Percentiles rank a stretch among this genome's conserved stretches.
Conservation (phyloP, 768 basidiomycete genomes). For the Flagelloscypha sp. region DNA sequence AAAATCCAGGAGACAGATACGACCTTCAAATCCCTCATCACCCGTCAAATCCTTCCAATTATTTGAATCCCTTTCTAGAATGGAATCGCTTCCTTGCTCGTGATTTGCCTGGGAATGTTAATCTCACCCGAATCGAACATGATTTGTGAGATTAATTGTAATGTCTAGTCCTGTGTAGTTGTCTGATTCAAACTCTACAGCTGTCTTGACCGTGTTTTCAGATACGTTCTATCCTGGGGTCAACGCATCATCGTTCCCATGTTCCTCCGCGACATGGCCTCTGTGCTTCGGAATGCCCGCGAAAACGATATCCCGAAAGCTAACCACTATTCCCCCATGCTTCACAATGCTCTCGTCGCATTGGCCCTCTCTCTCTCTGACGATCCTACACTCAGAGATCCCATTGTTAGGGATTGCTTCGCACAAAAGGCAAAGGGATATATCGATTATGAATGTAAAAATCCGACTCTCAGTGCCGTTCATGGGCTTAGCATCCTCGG, state of each 20-base stretch:
- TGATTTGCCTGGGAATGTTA: constrained; percentile 33
- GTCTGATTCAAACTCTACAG: no score
- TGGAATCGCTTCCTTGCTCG: no score
- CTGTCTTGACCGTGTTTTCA: constrained; percentile 38
- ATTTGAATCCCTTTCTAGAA: no score
- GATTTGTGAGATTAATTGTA: constrained; percentile 35
- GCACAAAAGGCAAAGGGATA: constrained; percentile 35
- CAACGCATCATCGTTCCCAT: constrained; percentile 38
- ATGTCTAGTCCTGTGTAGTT: no score
- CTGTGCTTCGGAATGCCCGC: constrained; percentile 27
- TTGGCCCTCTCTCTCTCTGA: constrained; percentile 37
- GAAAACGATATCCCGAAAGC: constrained; percentile 34
- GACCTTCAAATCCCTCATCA: no score
- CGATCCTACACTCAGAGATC: constrained; percentile 32
- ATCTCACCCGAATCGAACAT: constrained; percentile 34
- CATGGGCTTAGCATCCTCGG: constrained; percentile 35
- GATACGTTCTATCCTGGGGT: constrained; percentile 43
- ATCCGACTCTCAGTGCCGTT: constrained; percentile 36
- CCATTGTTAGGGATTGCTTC: constrained; percentile 33
- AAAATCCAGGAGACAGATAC: no score
- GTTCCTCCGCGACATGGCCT: constrained; percentile 42
- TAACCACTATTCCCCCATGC: constrained; percentile 62
- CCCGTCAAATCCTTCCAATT: no score
- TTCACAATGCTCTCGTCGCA: constrained; percentile 58
- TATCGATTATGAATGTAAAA: constrained; percentile 37